Base-by-base conservation (phyloP, 116 monocot species). In the Posidonia oceanica region DNA sequence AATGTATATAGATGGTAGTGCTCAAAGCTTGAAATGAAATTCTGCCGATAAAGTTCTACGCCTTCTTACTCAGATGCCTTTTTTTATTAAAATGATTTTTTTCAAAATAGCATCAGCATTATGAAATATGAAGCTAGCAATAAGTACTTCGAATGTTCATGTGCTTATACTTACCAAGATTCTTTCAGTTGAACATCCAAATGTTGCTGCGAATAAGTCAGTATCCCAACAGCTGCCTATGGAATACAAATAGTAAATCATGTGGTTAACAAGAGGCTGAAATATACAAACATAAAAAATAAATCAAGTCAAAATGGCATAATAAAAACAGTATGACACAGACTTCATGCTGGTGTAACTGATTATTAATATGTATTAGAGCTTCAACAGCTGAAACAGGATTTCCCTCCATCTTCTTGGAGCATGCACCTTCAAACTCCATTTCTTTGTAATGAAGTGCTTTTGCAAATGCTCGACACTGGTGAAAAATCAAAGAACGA, bases 381-480 rank as follows among this genome's bases (percentile, higher is more conserved):
- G 98, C 93, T 77, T 98, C 98, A 52, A 98, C 93, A 37, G 89
- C 85, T 36, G 98, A 84, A 76, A 98, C 87, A 41, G 93, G 98
- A 81, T 98, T 98, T 58, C 92, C 83, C 70, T 93, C 93, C 87
- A 83, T 93, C 57, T 87, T 92, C 70, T 85, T 97, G 29, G 93
- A 86, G 55, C 87, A 81, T 61, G 86, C 90, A 74, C 84, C 98
- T 83, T 98, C 92, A 80, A 98, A 98, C 63, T 93, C 98, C 93
- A 98, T 92, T 84, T 98, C 98, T 73, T 98, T 98, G 78, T 98
- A 98, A 79, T 98, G 98, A 61, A 98, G 93, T 3, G 93, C 98
- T 76, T 98, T 98, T 22, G 98, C 90, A 86, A 87, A 98, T 75
- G 98, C 98, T 59, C 93, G 93, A 70, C 97, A 98, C 93, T 98